phyloP scores from a whole-genome alignment of 495 filamentous ascomycete species.

The Penicillium crystallinum region DNA sequence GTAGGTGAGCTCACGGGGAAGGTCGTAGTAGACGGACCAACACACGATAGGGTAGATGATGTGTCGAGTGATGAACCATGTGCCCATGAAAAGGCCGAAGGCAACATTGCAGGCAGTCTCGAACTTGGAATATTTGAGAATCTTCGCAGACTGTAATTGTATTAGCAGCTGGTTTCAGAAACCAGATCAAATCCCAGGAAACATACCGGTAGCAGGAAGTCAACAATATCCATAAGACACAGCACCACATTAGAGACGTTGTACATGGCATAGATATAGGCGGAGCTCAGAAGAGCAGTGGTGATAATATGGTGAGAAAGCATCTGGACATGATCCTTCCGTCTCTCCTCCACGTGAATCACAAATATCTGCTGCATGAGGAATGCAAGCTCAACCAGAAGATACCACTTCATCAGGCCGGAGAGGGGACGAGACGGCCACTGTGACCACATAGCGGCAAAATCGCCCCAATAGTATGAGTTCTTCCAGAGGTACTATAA shows the following conservation, averaged over 20 bases:
- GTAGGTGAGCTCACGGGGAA: slow-evolving; percentile 53
- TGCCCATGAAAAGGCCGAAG: slow-evolving; percentile 82
- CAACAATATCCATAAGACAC: slow-evolving; percentile 89
- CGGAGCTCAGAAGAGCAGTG: slow-evolving; percentile 66
- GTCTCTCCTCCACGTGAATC: slow-evolving; percentile 85
- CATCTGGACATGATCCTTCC: slow-evolving; percentile 97
- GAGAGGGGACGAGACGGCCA: slow-evolving; percentile 73
- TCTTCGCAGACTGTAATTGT: slow-evolving; percentile 70
- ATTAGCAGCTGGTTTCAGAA: slow-evolving; percentile 1
- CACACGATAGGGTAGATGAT: slow-evolving; percentile 70
- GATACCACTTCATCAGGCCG: slow-evolving; percentile 81
- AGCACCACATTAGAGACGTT: slow-evolving; percentile 86
- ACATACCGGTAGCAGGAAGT: slow-evolving; percentile 80
- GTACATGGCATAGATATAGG: slow-evolving; percentile 78
- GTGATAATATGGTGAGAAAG: slow-evolving; percentile 92
- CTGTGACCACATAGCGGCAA: slow-evolving; percentile 71
- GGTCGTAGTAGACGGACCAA: slow-evolving; percentile 74
- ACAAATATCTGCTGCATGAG: slow-evolving; percentile 93
- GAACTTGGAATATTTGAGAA: slow-evolving; percentile 82
- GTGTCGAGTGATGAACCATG: slow-evolving; percentile 82
- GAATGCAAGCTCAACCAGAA: slow-evolving; percentile 85
- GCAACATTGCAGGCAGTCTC: slow-evolving; percentile 70
- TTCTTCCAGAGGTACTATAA: slow-evolving; percentile 72
- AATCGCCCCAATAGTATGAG: slow-evolving; percentile 73
- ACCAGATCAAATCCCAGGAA: background rate